Conservation (phyloP, 1,284 basidiomycete genomes). For the Hypsizygus ulmarius region DNA sequence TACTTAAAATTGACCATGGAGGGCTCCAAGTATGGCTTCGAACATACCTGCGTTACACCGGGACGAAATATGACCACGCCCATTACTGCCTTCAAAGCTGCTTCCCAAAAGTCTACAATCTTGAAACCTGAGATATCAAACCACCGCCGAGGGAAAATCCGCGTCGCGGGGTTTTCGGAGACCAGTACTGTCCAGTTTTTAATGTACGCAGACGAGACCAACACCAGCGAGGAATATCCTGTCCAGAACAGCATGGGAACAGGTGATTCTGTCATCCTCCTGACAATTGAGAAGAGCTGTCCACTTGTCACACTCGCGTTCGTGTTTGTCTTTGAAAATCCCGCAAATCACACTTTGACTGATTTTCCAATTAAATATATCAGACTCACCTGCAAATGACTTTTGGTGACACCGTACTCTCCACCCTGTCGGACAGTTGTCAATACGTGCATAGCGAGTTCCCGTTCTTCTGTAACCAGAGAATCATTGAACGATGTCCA, state of each 20-base stretch:
- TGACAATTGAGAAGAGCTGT: constrained; percentile 33
- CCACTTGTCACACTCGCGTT: constrained; percentile 22
- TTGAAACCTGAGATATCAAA: constrained; percentile 65
- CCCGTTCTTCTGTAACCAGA: constrained; percentile 35
- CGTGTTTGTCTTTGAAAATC: constrained; percentile 24
- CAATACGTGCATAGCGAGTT: constrained; percentile 39
- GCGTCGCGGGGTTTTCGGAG: constrained; percentile 41
- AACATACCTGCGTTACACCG: constrained; percentile 68
- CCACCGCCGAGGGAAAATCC: constrained; percentile 72
- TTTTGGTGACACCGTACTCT: constrained; percentile 46
- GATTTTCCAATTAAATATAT: neutral
- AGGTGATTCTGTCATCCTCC: constrained; percentile 42
- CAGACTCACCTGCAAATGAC: constrained; percentile 46
- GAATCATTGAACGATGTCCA: constrained; percentile 34
- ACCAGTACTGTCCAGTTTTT: constrained; percentile 58
- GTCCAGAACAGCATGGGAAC: constrained; percentile 65
- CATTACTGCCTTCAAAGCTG: constrained; percentile 64
- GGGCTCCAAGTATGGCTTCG: neutral
- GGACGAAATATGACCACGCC: constrained; percentile 67
- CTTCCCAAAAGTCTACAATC: constrained; percentile 65
- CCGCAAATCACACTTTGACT: constrained; percentile 2
- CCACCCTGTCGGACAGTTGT: constrained; percentile 40
- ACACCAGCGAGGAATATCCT: constrained; percentile 57
- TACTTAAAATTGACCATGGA: constrained; percentile 4
- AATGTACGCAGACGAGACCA: constrained; percentile 54